These are phyloP conservation scores for Cercospora zeae-maydis DNA, from an alignment of 2,329 filamentous ascomycete species.

Conservation along the genomic window DNA sequence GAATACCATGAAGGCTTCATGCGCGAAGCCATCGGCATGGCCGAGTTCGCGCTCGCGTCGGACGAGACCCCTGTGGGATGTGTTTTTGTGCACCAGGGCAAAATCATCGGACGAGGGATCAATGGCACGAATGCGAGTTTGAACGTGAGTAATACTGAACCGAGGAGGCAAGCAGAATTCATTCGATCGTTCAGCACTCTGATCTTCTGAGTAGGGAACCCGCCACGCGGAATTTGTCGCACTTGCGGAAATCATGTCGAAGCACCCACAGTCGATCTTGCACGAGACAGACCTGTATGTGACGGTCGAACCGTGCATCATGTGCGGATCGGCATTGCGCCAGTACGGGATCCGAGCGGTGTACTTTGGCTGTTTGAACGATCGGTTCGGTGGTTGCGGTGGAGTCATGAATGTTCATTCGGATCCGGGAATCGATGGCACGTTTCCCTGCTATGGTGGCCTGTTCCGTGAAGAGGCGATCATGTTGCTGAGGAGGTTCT, in stretches of 20 bases:
- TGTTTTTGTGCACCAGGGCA: conserved; percentile 76
- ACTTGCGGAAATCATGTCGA: conserved; percentile 61
- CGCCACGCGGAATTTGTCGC: conserved; percentile 95
- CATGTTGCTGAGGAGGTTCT: conserved; percentile 86
- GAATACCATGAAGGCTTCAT: conserved; percentile 65
- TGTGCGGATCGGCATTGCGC: conserved; percentile 90
- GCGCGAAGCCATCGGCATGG: conserved; percentile 83
- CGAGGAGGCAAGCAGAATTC: not conserved
- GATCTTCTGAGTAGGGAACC: conserved; percentile 60
- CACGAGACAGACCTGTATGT: conserved; percentile 81
- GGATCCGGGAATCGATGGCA: conserved; percentile 69
- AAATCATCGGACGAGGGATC: conserved; percentile 85
- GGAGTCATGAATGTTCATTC: conserved; percentile 85
- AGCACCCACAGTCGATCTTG: conserved; percentile 65
- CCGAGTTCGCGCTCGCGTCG: conserved; percentile 74
- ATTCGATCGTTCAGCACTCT: not conserved
- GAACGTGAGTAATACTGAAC: conserved; percentile 44
- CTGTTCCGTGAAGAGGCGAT: conserved; percentile 91
- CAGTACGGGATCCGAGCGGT: conserved; percentile 86
- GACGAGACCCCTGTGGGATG: conserved; percentile 97
- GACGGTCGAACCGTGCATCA: conserved; percentile 96
- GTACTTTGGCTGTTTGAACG: conserved; percentile 92
- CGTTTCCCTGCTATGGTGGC: conserved; percentile 80
- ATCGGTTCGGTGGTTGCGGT: conserved; percentile 93
- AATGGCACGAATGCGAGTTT: conserved; percentile 93